Evolutionary conservation across 495 filamentous ascomycete species (phyloP).

Genomic region (Podospora sp.): DNA sequence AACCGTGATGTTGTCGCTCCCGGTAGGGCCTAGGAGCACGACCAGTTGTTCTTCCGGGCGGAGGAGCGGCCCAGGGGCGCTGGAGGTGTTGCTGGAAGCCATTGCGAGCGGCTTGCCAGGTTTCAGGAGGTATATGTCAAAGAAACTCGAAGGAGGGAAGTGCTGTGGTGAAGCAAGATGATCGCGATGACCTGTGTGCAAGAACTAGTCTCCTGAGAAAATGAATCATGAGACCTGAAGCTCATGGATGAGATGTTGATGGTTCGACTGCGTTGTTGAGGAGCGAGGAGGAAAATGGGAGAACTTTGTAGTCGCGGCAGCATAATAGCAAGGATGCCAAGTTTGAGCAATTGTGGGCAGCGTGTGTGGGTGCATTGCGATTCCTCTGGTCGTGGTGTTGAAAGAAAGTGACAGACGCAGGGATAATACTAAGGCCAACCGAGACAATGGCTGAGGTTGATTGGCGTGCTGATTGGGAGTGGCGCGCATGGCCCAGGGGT

Average conservation of each 20-base stretch:
- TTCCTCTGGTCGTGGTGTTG: neutral
- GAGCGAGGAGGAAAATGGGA: neutral
- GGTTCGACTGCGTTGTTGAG: neutral
- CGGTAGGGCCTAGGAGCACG: neutral
- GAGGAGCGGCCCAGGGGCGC: neutral
- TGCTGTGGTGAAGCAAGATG: neutral
- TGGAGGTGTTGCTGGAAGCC: neutral
- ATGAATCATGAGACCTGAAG: neutral
- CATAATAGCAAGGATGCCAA: neutral
- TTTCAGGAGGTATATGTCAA: too few relatives aligned
- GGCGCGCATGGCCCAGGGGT: neutral
- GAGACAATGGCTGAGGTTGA: neutral
- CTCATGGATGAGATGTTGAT: neutral
- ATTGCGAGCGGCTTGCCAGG: neutral
- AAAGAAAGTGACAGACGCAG: neutral
- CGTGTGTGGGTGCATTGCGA: neutral
- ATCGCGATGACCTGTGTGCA: neutral
- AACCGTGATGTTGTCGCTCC: slow-evolving; percentile 44
- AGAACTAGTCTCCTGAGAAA: neutral
- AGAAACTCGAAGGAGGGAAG: neutral
- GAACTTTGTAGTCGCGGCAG: neutral
- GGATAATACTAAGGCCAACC: slow-evolving; percentile 1
- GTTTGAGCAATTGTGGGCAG: neutral
- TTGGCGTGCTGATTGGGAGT: slow-evolving; percentile 1
- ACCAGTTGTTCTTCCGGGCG: slow-evolving; percentile 3